These are phyloP conservation scores for Talaromyces sp. DNA, from an alignment of 2,329 filamentous ascomycete species.

Conservation along the genomic window DNA sequence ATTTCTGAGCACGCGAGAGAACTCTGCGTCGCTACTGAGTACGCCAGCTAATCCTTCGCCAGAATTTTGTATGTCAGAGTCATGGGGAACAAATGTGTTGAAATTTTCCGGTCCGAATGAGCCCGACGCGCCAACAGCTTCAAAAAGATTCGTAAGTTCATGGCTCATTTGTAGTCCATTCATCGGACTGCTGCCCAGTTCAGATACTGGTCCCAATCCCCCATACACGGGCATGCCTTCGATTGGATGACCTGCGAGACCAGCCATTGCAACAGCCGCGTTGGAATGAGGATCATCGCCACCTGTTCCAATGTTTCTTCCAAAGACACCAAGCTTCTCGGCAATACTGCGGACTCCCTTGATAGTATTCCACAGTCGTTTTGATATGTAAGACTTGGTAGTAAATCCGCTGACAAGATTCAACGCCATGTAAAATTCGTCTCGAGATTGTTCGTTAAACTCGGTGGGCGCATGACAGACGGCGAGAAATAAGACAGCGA, in stretches of 20 bases:
- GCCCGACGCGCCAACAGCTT: constrained; percentile 53
- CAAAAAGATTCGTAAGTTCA: constrained; percentile 58
- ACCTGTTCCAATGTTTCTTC: constrained; percentile 31
- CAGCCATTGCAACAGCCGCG: constrained; percentile 61
- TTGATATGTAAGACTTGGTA: constrained; percentile 55
- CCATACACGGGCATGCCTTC: constrained; percentile 50
- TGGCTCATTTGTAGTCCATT: constrained; percentile 56
- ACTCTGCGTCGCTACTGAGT: constrained; percentile 53
- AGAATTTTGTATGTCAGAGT: constrained; percentile 36
- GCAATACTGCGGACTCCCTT: constrained; percentile 58
- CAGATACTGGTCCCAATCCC: constrained; percentile 26
- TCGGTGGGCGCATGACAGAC: constrained; percentile 58
- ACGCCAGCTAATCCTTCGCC: constrained; percentile 39
- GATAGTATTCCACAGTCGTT: constrained; percentile 59
- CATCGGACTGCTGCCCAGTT: constrained; percentile 48
- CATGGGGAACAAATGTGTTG: constrained; percentile 30
- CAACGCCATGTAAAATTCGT: constrained; percentile 63
- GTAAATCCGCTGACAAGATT: constrained; percentile 59
- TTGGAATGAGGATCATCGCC: constrained; percentile 53
- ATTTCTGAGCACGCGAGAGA: constrained; percentile 54
- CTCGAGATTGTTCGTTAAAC: constrained; percentile 55
- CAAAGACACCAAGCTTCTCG: constrained; percentile 53
- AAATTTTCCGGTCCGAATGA: constrained; percentile 35
- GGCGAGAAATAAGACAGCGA: constrained; percentile 59
- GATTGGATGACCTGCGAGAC: constrained; percentile 56